Base-by-base conservation (phyloP, 2,329 filamentous ascomycete species). In the Fusarium sp. region DNA sequence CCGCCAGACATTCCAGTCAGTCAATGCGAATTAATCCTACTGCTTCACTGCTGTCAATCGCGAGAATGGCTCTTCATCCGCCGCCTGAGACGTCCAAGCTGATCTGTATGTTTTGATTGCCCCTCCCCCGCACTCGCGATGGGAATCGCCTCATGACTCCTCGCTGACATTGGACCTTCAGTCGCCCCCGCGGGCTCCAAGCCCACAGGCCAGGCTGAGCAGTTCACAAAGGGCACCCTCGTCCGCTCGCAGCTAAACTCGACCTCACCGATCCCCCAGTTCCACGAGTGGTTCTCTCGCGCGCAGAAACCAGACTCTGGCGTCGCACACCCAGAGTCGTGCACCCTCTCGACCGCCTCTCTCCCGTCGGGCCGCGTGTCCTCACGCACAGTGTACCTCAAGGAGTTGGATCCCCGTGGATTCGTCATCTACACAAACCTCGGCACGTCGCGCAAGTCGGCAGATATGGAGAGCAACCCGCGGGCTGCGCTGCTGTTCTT, bases 391-490 rank as follows among this genome's bases (percentile, higher is more conserved):
- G 95, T 99, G 41, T 99, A 98, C 84, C 89, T 99, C 76, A 99
- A 99, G 85, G 97, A 98, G 86, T 91, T 98, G 27, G 95, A 98
- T 83, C 83, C 87, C 64, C 78, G 83, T 22, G 95, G 95, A 18
- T 99, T 97, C 84, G 95, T 98, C 50, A 88, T 99, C 58, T 99
- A 98, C 87, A 93, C 91, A 80, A 99, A 99, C 83, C 96, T 95
- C 86, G 95, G 91, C 69, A 97, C 94, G 0, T 94, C 91, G 68
- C 85, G 88, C 78, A 91, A 92, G 85, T 90, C 92, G 1, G 80
- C 84, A 59, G 94, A 98, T 81, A 85, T 97, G 8, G 87, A 85
- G 24, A 87, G 84, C 5, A 99, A 98, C 83, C 89, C 90, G 31
- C 92, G 93, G 85, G 96, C 94, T 0, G 91, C 92, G 57, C 86